These are phyloP conservation scores for Aspergillus spinulosporus DNA, from an alignment of 2,329 filamentous ascomycete species.

Conservation along the genomic window DNA sequence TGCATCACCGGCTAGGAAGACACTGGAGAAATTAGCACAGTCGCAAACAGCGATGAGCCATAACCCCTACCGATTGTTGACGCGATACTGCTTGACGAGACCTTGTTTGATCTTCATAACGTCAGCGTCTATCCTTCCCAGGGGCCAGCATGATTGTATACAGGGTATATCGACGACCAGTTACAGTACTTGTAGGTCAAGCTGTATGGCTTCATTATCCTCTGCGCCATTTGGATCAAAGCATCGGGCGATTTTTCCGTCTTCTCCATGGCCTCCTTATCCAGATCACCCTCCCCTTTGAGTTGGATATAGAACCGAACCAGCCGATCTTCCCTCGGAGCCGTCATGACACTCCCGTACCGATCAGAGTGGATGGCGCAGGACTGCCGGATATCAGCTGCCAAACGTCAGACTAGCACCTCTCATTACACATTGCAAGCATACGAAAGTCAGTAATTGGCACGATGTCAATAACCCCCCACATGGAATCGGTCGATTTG, in stretches of 20 bases:
- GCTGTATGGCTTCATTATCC: constrained; percentile 16
- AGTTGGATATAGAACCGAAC: constrained; percentile 22
- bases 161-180: constrained; percentile 23
- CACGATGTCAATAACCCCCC: constrained; percentile 54
- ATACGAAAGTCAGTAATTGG: constrained; percentile 45
- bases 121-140: background rate
- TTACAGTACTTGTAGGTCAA: constrained; percentile 19
- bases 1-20: constrained; percentile 5
- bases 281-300: constrained; percentile 2
- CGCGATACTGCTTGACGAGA: background rate
- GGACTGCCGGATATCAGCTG: constrained; percentile 23
- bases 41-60: background rate
- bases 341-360: constrained; percentile 20
- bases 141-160: background rate
- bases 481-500: constrained; percentile 50
- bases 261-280: background rate
- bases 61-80: constrained; percentile 1
- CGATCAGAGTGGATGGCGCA: constrained; percentile 17
- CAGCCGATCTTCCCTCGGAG: constrained; percentile 21
- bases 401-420: background rate
- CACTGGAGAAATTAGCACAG: background rate
- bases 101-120: constrained; percentile 6
- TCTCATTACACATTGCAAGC: background rate
- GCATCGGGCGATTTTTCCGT: constrained; percentile 9
- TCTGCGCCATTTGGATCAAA: constrained; percentile 9